These are phyloP conservation scores for Trichoderma gracile DNA, from an alignment of 2,329 filamentous ascomycete species.

Conservation along the genomic window DNA sequence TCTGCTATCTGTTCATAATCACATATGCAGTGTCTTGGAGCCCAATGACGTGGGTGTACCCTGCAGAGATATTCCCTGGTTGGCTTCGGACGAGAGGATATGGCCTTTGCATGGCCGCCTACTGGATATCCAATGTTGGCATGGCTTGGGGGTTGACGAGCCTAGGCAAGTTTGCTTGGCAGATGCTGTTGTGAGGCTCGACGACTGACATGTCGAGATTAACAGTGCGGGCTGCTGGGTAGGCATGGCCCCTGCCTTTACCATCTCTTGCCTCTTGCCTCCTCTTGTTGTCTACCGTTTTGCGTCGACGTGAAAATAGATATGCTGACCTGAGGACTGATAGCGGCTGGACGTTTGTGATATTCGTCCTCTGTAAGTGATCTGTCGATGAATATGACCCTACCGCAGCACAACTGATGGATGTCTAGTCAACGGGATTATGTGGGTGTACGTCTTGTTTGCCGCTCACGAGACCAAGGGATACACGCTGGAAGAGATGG, in stretches of 20 bases:
- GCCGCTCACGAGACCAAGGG: slow-evolving; percentile 78
- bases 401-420: background rate
- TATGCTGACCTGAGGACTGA: background rate
- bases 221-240: slow-evolving; percentile 51
- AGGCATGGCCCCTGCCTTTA: slow-evolving; percentile 6
- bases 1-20: slow-evolving; percentile 63
- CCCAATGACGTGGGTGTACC: slow-evolving; percentile 50
- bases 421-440: slow-evolving; percentile 47
- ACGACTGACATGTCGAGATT: slow-evolving; percentile 2
- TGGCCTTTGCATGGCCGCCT: slow-evolving; percentile 43
- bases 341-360: slow-evolving; percentile 65
- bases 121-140: slow-evolving; percentile 40
- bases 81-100: slow-evolving; percentile 49
- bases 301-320: background rate
- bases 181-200: background rate
- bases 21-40: slow-evolving; percentile 45
- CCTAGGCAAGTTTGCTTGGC: slow-evolving; percentile 48
- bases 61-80: slow-evolving; percentile 49
- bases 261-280: background rate
- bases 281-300: background rate
- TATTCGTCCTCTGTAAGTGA: slow-evolving; percentile 64
- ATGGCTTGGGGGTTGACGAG: slow-evolving; percentile 39
- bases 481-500: slow-evolving; percentile 68
- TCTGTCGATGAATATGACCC: background rate
- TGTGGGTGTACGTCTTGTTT: slow-evolving; percentile 68